These are phyloP conservation scores for Salvia sclarea DNA, from an alignment of 305 asterid species.

Conservation along the genomic window DNA sequence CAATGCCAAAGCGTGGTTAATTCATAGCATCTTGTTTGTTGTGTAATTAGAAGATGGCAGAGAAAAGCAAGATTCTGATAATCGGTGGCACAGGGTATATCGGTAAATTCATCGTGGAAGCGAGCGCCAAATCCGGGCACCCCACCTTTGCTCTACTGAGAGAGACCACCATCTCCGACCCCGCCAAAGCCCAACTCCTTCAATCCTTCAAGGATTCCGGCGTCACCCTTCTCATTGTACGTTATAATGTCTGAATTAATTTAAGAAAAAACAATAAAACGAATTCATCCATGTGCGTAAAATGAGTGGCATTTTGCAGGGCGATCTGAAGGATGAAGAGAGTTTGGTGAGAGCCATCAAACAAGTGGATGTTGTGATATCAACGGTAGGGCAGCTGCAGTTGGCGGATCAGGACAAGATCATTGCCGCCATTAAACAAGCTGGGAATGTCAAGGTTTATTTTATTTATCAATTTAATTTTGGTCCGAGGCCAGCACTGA, in stretches of 20 bases:
- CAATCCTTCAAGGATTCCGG: conserved; percentile 60
- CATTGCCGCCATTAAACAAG: conserved; percentile 70
- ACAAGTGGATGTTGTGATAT: conserved; percentile 84
- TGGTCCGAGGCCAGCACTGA: too few relatives aligned
- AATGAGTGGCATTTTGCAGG: conserved; percentile 39
- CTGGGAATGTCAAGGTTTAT: background rate
- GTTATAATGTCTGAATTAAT: too few relatives aligned
- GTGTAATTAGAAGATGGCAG: background rate
- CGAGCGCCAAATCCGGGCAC: conserved; percentile 27
- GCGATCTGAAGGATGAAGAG: conserved; percentile 71
- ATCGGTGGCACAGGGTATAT: conserved; percentile 3
- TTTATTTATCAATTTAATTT: background rate
- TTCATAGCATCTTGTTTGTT: too few relatives aligned
- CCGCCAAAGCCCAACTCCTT: conserved; percentile 54
- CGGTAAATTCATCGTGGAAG: conserved; percentile 11
- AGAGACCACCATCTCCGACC: conserved; percentile 54
- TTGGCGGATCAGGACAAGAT: conserved; percentile 62
- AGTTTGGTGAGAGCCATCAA: conserved; percentile 79
- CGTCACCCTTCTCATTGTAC: conserved; percentile 57
- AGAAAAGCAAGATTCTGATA: conserved; percentile 5
- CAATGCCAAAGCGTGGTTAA: too few relatives aligned
- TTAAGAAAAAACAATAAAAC: too few relatives aligned
- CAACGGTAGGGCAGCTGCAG: conserved; percentile 53
- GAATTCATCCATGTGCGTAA: background rate
- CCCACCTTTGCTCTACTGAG: conserved; percentile 44